A percentile compares a stretch with the other conserved stretches of the same genome.
phyloP scores from a whole-genome alignment of 257 asterid species.

The Nicotiana sylvestris region DNA sequence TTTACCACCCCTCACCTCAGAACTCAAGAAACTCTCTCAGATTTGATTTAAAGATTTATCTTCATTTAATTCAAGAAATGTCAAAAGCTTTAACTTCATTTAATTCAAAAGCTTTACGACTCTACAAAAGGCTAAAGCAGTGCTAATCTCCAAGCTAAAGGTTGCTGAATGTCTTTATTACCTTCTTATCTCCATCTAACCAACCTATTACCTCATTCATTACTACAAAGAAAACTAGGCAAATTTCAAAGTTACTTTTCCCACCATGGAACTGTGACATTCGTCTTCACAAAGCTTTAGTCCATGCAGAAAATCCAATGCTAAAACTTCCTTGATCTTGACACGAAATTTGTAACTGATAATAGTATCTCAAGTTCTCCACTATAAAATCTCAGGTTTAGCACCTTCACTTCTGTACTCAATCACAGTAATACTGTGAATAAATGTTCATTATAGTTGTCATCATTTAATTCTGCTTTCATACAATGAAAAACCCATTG shows the following conservation, averaged over 20 bases:
- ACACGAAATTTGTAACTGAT: background rate
- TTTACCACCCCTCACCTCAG: background rate
- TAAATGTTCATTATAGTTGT: background rate
- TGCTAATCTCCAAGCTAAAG: background rate
- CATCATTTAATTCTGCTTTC: background rate
- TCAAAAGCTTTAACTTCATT: background rate
- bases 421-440: background rate
- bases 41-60: background rate
- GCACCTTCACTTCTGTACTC: background rate
- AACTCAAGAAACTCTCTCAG: background rate
- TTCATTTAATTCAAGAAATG: background rate
- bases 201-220: background rate
- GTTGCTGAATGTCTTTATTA: background rate
- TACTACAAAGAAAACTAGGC: background rate
- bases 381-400: background rate
- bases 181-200: constrained; percentile 7
- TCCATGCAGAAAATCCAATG: constrained; percentile 11
- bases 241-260: constrained; percentile 5
- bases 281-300: background rate
- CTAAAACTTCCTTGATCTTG: background rate
- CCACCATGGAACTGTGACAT: constrained; percentile 11
- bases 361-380: background rate
- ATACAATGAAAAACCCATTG: background rate
- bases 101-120: background rate
- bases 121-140: background rate